Conservation (phyloP, 257 asterid species). For the Scutellaria minor region DNA sequence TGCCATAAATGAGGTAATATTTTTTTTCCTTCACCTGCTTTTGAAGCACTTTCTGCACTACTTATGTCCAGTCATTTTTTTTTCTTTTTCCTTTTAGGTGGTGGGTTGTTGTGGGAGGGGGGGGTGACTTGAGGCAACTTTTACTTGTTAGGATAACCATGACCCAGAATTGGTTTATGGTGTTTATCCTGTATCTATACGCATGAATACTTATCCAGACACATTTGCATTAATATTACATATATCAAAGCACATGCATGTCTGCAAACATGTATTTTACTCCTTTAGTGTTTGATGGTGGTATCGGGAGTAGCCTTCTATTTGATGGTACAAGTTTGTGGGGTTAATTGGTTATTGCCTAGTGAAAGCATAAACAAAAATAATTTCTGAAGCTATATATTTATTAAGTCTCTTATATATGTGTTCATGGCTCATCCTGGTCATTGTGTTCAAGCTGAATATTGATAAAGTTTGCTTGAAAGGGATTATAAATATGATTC, state of each 20-base stretch:
- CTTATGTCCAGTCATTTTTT: background rate
- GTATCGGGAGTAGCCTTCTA: background rate
- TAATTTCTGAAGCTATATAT: constrained; percentile 12
- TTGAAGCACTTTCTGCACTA: background rate
- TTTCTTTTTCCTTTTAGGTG: too few species aligned
- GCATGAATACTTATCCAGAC: constrained; percentile 9
- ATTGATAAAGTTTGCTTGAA: constrained; percentile 6
- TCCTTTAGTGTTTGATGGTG: too few species aligned
- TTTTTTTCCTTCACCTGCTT: constrained; percentile 10
- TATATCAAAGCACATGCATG: background rate
- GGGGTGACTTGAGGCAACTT: too few species aligned
- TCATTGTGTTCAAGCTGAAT: constrained; percentile 12
- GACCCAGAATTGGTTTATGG: constrained; percentile 8
- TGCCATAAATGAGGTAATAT: constrained; percentile 75
- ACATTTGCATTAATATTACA: background rate
- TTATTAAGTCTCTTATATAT: constrained; percentile 11
- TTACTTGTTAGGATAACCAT: background rate
- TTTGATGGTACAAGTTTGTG: background rate
- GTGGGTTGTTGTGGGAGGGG: too few species aligned
- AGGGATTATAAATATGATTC: constrained; percentile 3
- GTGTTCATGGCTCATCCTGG: background rate
- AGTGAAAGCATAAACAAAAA: background rate
- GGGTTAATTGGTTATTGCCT: background rate
- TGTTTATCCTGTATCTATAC: background rate
- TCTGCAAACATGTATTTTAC: background rate